phyloP scores from a whole-genome alignment of 2,329 filamentous ascomycete species.

The Xylariaceae sp. region DNA sequence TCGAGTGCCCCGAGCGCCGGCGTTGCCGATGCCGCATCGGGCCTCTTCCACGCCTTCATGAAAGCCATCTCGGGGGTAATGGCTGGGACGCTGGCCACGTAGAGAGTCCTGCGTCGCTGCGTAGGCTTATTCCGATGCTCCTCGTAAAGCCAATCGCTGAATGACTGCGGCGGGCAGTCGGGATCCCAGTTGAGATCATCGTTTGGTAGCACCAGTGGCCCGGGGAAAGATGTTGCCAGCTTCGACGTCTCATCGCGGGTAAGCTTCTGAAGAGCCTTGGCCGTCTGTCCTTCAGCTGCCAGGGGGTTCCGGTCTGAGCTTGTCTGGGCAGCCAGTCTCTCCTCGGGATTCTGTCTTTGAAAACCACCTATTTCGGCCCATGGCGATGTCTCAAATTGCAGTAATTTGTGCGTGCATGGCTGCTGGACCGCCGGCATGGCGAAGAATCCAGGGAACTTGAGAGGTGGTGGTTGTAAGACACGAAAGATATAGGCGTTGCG shows the following conservation, averaged over 20 bases:
- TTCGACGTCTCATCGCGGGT: constrained; percentile 9
- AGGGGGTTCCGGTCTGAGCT: constrained; percentile 19
- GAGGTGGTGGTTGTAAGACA: too few species aligned
- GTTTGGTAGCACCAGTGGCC: constrained; percentile 49
- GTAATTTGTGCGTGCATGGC: constrained; percentile 10
- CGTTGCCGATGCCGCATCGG: constrained; percentile 7
- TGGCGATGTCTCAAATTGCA: constrained; percentile 23
- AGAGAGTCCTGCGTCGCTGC: constrained; percentile 38
- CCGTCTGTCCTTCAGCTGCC: constrained; percentile 2
- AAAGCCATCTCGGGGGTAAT: constrained; percentile 27
- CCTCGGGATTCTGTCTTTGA: constrained; percentile 17
- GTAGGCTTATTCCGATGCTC: constrained; percentile 43
- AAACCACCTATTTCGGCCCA: constrained; percentile 24
- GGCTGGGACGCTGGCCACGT: constrained; percentile 41
- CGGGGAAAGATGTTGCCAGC: constrained; percentile 40
- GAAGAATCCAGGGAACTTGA: too few species aligned
- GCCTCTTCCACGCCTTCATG: constrained; percentile 36
- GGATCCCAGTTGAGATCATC: constrained; percentile 52
- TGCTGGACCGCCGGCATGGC: too few species aligned
- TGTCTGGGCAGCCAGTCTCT: constrained; percentile 23
- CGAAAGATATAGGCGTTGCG: too few species aligned
- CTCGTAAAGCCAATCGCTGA: constrained; percentile 41
- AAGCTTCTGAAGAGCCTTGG: constrained; percentile 9
- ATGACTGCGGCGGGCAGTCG: constrained; percentile 41
- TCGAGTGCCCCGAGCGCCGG: constrained; percentile 1